These are phyloP conservation scores for Podaxis sp. DNA, from an alignment of 768 basidiomycete genomes.

Conservation along the genomic window DNA sequence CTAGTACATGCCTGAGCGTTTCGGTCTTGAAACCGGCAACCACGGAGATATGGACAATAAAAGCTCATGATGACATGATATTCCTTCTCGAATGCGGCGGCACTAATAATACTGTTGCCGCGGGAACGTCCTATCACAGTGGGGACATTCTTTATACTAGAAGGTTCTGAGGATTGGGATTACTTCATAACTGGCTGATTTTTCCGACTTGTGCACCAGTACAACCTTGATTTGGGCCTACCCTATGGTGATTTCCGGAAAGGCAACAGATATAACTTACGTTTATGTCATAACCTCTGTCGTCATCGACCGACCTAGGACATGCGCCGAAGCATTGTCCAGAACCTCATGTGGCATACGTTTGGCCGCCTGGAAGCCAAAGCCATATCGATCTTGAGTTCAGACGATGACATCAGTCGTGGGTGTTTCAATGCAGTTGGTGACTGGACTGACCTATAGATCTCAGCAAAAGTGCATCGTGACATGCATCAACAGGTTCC, in stretches of 20 bases:
- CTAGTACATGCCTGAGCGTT: not conserved
- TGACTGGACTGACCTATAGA: not conserved
- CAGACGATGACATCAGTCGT: not conserved
- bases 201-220: not conserved
- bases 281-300: not conserved
- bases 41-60: conserved; percentile 10
- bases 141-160: not conserved
- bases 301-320: not conserved
- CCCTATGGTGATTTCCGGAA: not conserved
- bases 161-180: not conserved
- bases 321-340: not conserved
- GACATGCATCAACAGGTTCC: not conserved
- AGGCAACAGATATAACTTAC: not conserved
- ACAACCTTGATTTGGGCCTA: not conserved
- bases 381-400: not conserved
- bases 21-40: conserved; percentile 1
- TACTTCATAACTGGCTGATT: not conserved
- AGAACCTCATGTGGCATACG: not conserved
- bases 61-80: not conserved
- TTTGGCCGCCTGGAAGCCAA: not conserved
- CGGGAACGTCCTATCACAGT: not conserved
- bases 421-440: not conserved
- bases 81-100: conserved; percentile 1
- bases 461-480: not conserved
- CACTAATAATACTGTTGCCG: not conserved